These are phyloP conservation scores for Schizopora paradoxa DNA, from an alignment of 1,284 basidiomycete species.

Conservation along the genomic window DNA sequence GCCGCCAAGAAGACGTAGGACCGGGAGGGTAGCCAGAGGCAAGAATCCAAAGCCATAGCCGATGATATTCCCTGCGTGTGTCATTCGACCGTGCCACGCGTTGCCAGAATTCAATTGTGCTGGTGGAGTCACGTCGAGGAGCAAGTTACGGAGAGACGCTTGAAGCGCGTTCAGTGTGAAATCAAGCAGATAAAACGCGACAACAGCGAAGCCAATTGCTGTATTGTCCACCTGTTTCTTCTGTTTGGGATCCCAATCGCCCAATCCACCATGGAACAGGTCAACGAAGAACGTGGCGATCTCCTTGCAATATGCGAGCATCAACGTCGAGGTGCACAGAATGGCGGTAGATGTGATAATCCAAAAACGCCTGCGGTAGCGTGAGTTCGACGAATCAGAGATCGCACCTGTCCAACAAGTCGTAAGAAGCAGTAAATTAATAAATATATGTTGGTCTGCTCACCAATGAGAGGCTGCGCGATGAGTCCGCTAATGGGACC, in stretches of 20 bases:
- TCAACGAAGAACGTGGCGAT: slow-evolving; percentile 77
- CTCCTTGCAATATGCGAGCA: slow-evolving; percentile 81
- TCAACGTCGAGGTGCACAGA: slow-evolving; percentile 63
- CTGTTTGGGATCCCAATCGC: slow-evolving; percentile 86
- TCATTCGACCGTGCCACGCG: slow-evolving; percentile 98
- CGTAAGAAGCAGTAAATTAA: slow-evolving; percentile 1
- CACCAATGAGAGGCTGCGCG: slow-evolving; percentile 92
- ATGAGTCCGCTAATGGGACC: slow-evolving; percentile 92
- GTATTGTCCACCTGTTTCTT: slow-evolving; percentile 54
- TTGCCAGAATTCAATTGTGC: slow-evolving; percentile 88
- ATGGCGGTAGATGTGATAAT: slow-evolving; percentile 77
- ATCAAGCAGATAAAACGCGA: slow-evolving; percentile 90
- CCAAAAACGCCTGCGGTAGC: slow-evolving; percentile 88
- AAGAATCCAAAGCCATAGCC: slow-evolving; percentile 90
- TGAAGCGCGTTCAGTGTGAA: slow-evolving; percentile 94
- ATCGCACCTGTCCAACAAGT: slow-evolving; percentile 61
- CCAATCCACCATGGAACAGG: slow-evolving; percentile 68
- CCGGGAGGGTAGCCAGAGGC: slow-evolving; percentile 70
- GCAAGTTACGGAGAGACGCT: slow-evolving; percentile 86
- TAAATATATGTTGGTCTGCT: slow-evolving; percentile 20
- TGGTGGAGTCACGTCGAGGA: slow-evolving; percentile 84
- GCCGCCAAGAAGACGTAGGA: slow-evolving; percentile 81
- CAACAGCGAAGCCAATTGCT: slow-evolving; percentile 82
- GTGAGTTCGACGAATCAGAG: slow-evolving; percentile 87
- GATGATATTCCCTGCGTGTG: slow-evolving; percentile 90